These are phyloP conservation scores for Didymella lethalis DNA, from an alignment of 2,329 filamentous ascomycete species.

Conservation along the genomic window DNA sequence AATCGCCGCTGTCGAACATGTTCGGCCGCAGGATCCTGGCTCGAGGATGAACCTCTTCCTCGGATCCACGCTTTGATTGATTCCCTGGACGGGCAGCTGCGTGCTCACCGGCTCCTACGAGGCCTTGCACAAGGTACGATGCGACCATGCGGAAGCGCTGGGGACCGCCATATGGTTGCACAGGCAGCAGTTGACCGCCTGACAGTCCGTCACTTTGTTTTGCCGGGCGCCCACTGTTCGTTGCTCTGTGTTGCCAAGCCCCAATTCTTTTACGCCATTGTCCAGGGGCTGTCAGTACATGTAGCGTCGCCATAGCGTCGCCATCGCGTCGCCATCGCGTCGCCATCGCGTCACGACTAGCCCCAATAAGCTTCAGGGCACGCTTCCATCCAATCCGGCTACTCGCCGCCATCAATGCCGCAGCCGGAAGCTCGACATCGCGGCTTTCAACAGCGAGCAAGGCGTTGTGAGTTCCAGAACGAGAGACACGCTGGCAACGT, in stretches of 20 bases:
- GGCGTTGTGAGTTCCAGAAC: neutral
- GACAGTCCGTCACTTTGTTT: conserved; percentile 42
- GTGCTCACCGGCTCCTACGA: conserved; percentile 19
- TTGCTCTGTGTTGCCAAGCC: conserved; percentile 31
- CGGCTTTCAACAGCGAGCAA: conserved; percentile 11
- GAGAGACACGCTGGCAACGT: conserved; percentile 10
- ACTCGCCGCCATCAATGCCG: conserved; percentile 15
- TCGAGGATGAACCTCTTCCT: conserved; percentile 35
- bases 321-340: conserved; percentile 30
- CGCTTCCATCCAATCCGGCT: conserved; percentile 16
- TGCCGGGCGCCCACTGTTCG: conserved; percentile 29
- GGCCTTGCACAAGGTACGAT: conserved; percentile 37
- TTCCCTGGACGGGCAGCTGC: conserved; percentile 24
- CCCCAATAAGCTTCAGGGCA: conserved; percentile 23
- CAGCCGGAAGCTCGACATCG: conserved; percentile 10
- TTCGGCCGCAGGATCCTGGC: conserved; percentile 33
- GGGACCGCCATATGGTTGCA: conserved; percentile 32
- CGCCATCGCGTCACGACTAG: conserved; percentile 26
- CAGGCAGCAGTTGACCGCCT: conserved; percentile 41
- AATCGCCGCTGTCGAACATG: conserved; percentile 33
- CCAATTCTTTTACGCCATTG: conserved; percentile 29
- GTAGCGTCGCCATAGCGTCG: conserved; percentile 39
- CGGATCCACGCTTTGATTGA: conserved; percentile 30
- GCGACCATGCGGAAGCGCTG: conserved; percentile 32
- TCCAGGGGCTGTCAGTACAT: conserved; percentile 44